Evolutionary conservation across 306 rosid species (phyloP).

Genomic region (Casuarina glauca): DNA sequence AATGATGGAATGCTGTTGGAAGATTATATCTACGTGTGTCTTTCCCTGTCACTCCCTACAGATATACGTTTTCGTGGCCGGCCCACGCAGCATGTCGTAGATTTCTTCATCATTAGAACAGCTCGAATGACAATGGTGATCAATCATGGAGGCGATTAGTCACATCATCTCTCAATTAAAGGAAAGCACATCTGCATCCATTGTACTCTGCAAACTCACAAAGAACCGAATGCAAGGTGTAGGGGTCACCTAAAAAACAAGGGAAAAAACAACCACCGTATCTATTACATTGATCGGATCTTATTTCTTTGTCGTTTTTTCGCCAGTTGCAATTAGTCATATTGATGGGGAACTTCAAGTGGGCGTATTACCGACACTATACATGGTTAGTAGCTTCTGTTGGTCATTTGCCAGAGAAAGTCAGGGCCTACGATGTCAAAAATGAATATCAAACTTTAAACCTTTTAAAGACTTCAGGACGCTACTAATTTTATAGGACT

Average conservation of each 20-base stretch:
- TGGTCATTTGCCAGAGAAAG: background rate
- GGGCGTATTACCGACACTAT: too few species aligned
- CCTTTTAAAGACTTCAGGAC: too few species aligned
- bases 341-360: background rate
- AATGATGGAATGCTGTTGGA: background rate
- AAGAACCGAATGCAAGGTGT: background rate
- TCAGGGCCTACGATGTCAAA: background rate
- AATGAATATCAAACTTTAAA: too few species aligned
- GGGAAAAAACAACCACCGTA: background rate
- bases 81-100: conserved; percentile 22
- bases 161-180: conserved; percentile 17
- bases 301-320: background rate
- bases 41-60: background rate
- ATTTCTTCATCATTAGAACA: conserved; percentile 27
- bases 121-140: conserved; percentile 25
- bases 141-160: conserved; percentile 26
- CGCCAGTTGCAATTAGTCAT: background rate
- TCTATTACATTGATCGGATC: background rate
- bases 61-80: background rate
- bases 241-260: background rate
- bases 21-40: too few species aligned
- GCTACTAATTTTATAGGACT: too few species aligned
- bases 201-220: background rate
- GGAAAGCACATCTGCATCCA: background rate
- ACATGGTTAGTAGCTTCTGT: background rate